Percentiles rank a stretch among this genome's conserved stretches.
These are phyloP conservation scores for Stentor roeselii DNA, from an alignment of 73 alveolate genomes.

Conservation along the genomic window DNA sequence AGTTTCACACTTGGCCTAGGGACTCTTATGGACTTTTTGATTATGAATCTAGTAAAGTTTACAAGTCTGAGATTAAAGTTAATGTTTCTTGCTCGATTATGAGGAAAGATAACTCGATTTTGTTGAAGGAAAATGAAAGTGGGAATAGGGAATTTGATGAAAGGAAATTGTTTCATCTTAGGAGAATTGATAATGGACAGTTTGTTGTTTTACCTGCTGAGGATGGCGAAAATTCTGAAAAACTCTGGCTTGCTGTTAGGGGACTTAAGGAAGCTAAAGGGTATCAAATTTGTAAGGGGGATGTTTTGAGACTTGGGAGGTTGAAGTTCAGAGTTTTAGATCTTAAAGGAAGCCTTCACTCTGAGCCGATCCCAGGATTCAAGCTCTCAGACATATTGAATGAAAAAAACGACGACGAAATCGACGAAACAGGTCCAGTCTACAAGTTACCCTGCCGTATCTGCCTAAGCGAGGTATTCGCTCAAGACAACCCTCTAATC, in stretches of 20 bases:
- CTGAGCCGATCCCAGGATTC: not conserved
- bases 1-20: no score
- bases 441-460: conserved; percentile 30
- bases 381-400: not conserved
- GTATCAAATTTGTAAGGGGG: conserved; percentile 15
- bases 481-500: conserved; percentile 35
- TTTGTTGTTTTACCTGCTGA: not conserved
- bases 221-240: not conserved
- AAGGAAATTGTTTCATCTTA: no score
- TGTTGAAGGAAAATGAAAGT: no score
- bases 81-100: no score
- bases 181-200: no score
- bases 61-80: no score
- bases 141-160: no score
- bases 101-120: no score
- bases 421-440: conserved; percentile 16
- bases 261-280: conserved; percentile 8
- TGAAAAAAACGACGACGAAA: not conserved
- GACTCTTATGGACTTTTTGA: no score
- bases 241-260: not conserved
- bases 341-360: not conserved
- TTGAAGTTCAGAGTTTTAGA: not conserved
- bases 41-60: no score
- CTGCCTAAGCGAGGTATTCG: conserved; percentile 32
- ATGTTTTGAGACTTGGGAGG: conserved; percentile 13